Percentiles rank a stretch among this genome's conserved stretches.
Evolutionary conservation across 192 early-diverging fungal genomes (phyloP).

Genomic region (Mortierella alpina): DNA sequence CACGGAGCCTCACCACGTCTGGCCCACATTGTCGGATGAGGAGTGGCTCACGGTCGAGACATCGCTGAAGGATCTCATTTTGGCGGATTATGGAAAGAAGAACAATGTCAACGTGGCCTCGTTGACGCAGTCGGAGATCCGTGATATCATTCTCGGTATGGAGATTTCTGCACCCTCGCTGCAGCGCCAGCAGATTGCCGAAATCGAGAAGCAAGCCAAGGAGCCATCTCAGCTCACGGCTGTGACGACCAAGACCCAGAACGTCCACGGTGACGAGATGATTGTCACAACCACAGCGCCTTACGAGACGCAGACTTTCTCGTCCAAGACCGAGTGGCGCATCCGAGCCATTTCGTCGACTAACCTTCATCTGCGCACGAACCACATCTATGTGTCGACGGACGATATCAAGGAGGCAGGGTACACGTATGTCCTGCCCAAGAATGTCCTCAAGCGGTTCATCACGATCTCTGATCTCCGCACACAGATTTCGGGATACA

Average conservation of each 20-base stretch:
- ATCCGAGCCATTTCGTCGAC: slow-evolving; percentile 97
- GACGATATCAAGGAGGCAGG: slow-evolving; percentile 96
- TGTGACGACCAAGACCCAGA: slow-evolving; percentile 95
- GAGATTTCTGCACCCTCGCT: slow-evolving; percentile 97
- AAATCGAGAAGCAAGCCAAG: slow-evolving; percentile 96
- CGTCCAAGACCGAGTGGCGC: slow-evolving; percentile 99
- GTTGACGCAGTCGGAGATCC: slow-evolving; percentile 95
- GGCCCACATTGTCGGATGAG: slow-evolving; percentile 96
- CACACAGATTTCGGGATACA: slow-evolving; percentile 94
- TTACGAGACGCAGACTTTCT: slow-evolving; percentile 96
- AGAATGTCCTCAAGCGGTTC: slow-evolving; percentile 98
- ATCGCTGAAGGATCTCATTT: slow-evolving; percentile 94
- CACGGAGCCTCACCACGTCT: slow-evolving; percentile 97
- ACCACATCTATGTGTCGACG: slow-evolving; percentile 96
- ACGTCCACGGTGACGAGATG: slow-evolving; percentile 98
- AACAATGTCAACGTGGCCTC: slow-evolving; percentile 99
- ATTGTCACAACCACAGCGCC: slow-evolving; percentile 97
- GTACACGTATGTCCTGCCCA: slow-evolving; percentile 95
- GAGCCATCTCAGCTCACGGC: slow-evolving; percentile 95
- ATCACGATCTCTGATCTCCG: slow-evolving; percentile 94
- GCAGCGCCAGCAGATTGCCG: slow-evolving; percentile 96
- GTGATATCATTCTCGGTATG: slow-evolving; percentile 99
- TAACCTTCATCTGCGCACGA: slow-evolving; percentile 93
- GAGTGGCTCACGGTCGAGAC: slow-evolving; percentile 98
- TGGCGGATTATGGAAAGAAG: slow-evolving; percentile 99